Conservation (phyloP, 495 filamentous ascomycete genomes). For the Xylaria acuta region DNA sequence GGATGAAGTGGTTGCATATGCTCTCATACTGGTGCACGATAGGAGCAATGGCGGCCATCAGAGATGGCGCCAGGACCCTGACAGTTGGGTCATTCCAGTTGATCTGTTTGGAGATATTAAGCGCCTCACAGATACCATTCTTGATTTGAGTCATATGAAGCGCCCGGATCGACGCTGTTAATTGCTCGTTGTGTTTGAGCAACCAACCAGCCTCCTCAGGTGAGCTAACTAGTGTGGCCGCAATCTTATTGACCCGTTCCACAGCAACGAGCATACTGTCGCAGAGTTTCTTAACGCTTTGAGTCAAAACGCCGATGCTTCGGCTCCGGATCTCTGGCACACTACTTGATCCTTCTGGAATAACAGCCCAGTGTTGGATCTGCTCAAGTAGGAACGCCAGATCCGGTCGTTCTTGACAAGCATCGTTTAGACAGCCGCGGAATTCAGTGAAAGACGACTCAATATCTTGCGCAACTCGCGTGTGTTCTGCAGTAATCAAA, state of each 20-base stretch:
- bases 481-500: conserved; percentile 55
- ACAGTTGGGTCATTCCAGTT: conserved; percentile 50
- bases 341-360: conserved; percentile 3
- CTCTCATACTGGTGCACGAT: conserved; percentile 75
- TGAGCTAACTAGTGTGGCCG: conserved; percentile 53
- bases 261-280: conserved; percentile 76
- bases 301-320: background rate
- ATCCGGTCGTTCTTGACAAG: conserved; percentile 57
- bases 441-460: conserved; percentile 53
- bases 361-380: conserved; percentile 56
- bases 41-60: conserved; percentile 72
- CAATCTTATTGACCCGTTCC: conserved; percentile 67
- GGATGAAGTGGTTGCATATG: conserved; percentile 61
- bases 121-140: conserved; percentile 50
- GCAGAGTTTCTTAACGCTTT: conserved; percentile 60
- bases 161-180: conserved; percentile 62
- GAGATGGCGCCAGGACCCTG: conserved; percentile 58
- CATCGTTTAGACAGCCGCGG: conserved; percentile 47
- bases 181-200: conserved; percentile 61
- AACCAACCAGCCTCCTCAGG: conserved; percentile 69
- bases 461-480: conserved; percentile 53
- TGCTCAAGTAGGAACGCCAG: conserved; percentile 69
- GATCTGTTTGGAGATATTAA: conserved; percentile 56
- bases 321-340: background rate
- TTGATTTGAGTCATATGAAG: conserved; percentile 63